phyloP scores from a whole-genome alignment of 75 land plant genomes.

The Isoetes taiwanensis region DNA sequence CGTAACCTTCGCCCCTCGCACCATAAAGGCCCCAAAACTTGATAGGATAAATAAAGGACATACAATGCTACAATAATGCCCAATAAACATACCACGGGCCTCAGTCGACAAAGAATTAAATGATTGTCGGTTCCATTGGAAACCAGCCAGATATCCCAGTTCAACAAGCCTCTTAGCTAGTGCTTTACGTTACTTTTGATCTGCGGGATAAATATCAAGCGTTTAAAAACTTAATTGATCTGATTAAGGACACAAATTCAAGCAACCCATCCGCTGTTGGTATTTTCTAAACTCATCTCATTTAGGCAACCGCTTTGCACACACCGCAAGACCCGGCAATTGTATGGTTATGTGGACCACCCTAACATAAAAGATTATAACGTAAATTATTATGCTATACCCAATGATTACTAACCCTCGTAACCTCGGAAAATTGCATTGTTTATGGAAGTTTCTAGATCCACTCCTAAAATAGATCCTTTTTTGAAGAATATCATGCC shows the following conservation, averaged over 20 bases:
- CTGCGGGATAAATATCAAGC: no score
- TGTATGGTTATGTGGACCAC: slow-evolving; percentile 4
- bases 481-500: slow-evolving; percentile 5
- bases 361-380: no score
- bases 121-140: slow-evolving; percentile 6
- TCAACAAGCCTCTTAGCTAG: slow-evolving; percentile 1
- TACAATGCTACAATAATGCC: neutral
- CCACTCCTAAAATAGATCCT: neutral
- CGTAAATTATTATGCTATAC: neutral
- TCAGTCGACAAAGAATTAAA: neutral
- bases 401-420: neutral
- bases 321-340: slow-evolving; percentile 6
- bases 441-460: slow-evolving; percentile 4
- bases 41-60: neutral
- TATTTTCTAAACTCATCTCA: neutral
- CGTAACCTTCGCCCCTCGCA: neutral
- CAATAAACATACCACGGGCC: neutral
- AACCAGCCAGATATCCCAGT: neutral
- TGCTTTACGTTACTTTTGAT: neutral
- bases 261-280: neutral
- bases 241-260: neutral
- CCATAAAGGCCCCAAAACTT: neutral
- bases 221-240: neutral
- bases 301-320: neutral
- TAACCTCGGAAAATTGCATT: neutral